phyloP scores from a whole-genome alignment of 2,329 filamentous ascomycete genomes.

The Fusarium sacchari region DNA sequence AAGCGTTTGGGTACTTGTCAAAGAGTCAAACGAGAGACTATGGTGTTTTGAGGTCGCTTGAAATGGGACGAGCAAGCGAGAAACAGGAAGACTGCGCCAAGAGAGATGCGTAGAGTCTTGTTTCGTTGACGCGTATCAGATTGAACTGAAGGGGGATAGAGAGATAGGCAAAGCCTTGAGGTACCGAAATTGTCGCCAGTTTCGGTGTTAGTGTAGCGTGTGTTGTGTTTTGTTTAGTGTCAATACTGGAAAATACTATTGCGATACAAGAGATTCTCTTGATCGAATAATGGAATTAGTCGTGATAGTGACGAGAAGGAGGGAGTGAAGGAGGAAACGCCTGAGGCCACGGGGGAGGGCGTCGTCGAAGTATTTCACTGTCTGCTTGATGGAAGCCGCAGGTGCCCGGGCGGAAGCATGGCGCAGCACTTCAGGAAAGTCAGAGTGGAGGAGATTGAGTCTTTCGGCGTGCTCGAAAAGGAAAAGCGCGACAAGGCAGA shows the following conservation, averaged over 20 bases:
- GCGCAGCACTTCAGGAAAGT: conserved; percentile 42
- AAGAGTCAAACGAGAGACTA: conserved; percentile 5
- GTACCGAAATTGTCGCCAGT: conserved; percentile 31
- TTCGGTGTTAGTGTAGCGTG: conserved; percentile 10
- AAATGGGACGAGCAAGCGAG: conserved; percentile 11
- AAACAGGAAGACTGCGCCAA: conserved; percentile 10
- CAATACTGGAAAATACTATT: background rate
- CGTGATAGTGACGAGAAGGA: conserved; percentile 20
- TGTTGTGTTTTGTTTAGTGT: background rate
- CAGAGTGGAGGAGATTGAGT: conserved; percentile 48
- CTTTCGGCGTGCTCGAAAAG: conserved; percentile 57
- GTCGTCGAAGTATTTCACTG: conserved; percentile 51
- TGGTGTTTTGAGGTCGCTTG: conserved; percentile 19
- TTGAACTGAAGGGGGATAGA: conserved; percentile 8
- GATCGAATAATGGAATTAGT: conserved; percentile 3
- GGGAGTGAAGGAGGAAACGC: conserved; percentile 40
- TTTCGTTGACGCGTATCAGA: conserved; percentile 12
- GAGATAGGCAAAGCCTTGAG: conserved; percentile 30
- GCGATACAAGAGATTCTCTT: conserved; percentile 7
- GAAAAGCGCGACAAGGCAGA: conserved; percentile 45
- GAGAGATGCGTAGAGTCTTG: conserved; percentile 14
- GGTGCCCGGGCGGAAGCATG: conserved; percentile 36
- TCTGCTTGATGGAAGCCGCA: conserved; percentile 36
- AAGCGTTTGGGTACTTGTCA: conserved; percentile 5
- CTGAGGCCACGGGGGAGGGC: conserved; percentile 49